Percentiles rank a stretch among this genome's conserved stretches.
Conservation (phyloP, 768 basidiomycete genomes). For the Amanita molliuscula region DNA sequence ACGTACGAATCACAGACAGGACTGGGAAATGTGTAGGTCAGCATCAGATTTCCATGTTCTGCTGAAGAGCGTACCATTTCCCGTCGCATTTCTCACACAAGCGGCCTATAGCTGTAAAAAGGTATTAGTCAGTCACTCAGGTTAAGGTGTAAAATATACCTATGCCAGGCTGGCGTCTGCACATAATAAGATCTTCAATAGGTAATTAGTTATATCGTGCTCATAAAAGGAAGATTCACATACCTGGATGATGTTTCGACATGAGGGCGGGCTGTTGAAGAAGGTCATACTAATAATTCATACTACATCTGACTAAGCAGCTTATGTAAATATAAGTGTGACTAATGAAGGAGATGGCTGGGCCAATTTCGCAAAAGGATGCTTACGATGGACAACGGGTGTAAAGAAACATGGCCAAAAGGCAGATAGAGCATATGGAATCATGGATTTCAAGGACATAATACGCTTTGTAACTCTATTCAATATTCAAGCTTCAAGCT, state of each 20-base stretch:
- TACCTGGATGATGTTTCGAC: slow-evolving; percentile 91
- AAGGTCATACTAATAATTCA: too few species aligned
- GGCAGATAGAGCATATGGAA: too few species aligned
- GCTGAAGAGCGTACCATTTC: slow-evolving; percentile 67
- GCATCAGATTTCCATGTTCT: background rate
- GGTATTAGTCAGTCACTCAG: background rate
- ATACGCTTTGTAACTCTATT: too few species aligned
- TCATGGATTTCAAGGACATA: too few species aligned
- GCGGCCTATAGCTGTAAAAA: slow-evolving; percentile 77
- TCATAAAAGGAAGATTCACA: slow-evolving; percentile 3
- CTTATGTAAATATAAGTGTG: too few species aligned
- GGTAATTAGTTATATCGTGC: background rate
- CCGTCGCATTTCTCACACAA: slow-evolving; percentile 99
- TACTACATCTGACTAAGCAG: too few species aligned
- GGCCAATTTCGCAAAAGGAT: too few species aligned
- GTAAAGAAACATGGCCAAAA: too few species aligned
- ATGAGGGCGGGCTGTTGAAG: too few species aligned
- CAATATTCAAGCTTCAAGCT: too few species aligned
- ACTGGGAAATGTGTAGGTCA: slow-evolving; percentile 28
- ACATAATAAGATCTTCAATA: slow-evolving; percentile 88
- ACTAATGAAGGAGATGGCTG: too few species aligned
- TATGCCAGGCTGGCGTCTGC: slow-evolving; percentile 94
- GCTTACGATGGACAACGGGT: too few species aligned
- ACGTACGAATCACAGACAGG: slow-evolving; percentile 99
- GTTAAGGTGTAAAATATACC: slow-evolving; percentile 33